Evolutionary conservation across 2,329 filamentous ascomycete genomes (phyloP).

Genomic region (Elsinoe necatrix): DNA sequence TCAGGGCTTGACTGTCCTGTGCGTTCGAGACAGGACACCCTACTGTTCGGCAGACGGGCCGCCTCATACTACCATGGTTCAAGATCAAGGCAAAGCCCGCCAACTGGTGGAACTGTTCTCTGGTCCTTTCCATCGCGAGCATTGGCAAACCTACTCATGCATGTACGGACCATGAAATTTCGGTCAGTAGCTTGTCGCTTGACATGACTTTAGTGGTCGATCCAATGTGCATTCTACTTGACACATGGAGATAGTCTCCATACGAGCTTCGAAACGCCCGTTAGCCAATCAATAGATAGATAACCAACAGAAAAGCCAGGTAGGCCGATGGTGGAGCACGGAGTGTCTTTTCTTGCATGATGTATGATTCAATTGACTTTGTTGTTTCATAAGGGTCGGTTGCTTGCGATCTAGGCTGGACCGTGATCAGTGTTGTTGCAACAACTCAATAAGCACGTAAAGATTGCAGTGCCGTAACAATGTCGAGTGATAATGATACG

Average conservation of each 20-base stretch:
- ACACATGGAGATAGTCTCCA: not conserved
- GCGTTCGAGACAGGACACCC: not conserved
- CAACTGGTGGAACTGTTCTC: not conserved
- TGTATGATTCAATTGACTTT: not conserved
- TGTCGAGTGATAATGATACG: not conserved
- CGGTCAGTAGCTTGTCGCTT: not conserved
- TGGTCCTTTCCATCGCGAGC: not conserved
- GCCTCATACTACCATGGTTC: not conserved
- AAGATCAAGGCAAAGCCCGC: not conserved
- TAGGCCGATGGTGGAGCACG: not conserved
- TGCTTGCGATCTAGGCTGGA: not conserved
- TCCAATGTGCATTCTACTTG: not conserved
- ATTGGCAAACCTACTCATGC: slow-evolving; percentile 1
- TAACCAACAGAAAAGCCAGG: not conserved
- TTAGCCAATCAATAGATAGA: not conserved
- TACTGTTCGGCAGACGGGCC: slow-evolving; percentile 1
- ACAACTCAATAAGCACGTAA: not conserved
- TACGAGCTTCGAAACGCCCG: not conserved
- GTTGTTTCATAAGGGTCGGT: not conserved
- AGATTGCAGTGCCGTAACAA: not conserved
- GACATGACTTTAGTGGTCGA: not conserved
- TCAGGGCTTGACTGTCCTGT: not conserved
- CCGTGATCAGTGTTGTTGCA: not conserved
- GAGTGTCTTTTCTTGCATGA: not conserved
- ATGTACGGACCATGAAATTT: not conserved